These are phyloP conservation scores for Phytopythium oedochilum DNA, from an alignment of 352 stramenopile species.

Conservation along the genomic window DNA sequence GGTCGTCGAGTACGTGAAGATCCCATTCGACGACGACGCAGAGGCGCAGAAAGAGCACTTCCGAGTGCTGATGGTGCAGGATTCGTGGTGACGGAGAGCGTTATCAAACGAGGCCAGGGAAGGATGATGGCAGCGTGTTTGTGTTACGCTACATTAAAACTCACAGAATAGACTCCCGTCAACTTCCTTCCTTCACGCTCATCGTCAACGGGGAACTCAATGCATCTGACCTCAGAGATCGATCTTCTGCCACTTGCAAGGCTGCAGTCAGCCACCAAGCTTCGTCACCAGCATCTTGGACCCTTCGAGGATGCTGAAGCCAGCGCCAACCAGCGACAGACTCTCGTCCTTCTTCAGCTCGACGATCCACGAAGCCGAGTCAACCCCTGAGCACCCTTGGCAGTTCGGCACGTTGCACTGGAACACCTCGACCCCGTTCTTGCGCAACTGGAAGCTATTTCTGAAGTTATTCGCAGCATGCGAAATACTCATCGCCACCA, in stretches of 20 bases:
- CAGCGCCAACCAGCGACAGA: background rate
- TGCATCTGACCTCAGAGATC: background rate
- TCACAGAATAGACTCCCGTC: background rate
- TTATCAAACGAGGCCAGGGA: background rate
- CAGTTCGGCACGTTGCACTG: background rate
- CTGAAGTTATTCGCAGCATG: background rate
- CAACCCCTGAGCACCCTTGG: background rate
- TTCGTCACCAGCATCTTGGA: background rate
- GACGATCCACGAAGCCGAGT: background rate
- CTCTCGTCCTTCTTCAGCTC: background rate
- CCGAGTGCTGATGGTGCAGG: background rate
- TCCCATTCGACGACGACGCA: background rate
- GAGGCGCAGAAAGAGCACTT: slow-evolving; percentile 2
- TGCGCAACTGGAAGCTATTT: background rate
- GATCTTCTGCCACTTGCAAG: background rate
- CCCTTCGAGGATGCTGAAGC: background rate
- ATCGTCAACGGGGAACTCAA: background rate
- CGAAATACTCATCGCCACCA: background rate
- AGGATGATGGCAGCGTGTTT: background rate
- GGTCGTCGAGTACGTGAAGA: background rate
- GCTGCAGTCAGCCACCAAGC: background rate
- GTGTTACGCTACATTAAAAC: background rate
- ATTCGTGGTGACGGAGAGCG: background rate
- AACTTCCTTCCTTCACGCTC: background rate
- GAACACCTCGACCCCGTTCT: background rate